Evolutionary conservation across 352 stramenopile genomes (phyloP), one percentile per base, ranked within the genome.

Genomic region (Aphanomyces cochlioides): DNA sequence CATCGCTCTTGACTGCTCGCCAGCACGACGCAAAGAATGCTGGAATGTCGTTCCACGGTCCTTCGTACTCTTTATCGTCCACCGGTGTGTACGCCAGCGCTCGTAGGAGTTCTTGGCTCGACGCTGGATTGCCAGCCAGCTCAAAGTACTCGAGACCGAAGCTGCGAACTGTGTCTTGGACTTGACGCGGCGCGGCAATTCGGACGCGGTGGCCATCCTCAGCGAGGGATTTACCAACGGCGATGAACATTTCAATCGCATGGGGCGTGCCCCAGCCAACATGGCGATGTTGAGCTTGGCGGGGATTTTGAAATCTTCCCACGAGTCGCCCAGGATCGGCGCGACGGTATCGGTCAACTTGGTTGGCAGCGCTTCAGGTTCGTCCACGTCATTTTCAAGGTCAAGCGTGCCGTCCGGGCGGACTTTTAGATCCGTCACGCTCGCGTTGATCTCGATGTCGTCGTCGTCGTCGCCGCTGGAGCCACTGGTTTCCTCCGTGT

Each of bases 131-230:
- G 15, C 85, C 85, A 40, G 75, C 79, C 34, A 93, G 79, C 17
- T 83, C 79, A 64, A 83, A 91, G 57, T 91, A 93, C 47, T 90
- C 82, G 7, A 93, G 72, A 5, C 83, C 85, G 56, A 75, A 72
- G 34, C 65, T 74, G 8, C 82, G 71, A 39, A 98, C 85, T 2
- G 80, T 82, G 8, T 85, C 61, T 0, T 90, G 80, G 75, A 93
- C 89, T 7, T 78, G 79, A 34, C 81, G 80, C 63, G 95, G 90
- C 7, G 90, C 94, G 1, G 91, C 93, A 43, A 98, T 85, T 4
- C 94, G 83, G 1, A 98, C 92, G 38, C 86, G 82, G 75, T 98
- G 94, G 1, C 93, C 93, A 41, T 96, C 75, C 1, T 75, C 72
- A 72, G 88, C 76, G 10, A 98, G 79, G 4, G 80, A 69, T 12